Evolutionary conservation across 495 filamentous ascomycete species (phyloP), one percentile per base, ranked within the genome.

Genomic region (Penicillium cinerascens): DNA sequence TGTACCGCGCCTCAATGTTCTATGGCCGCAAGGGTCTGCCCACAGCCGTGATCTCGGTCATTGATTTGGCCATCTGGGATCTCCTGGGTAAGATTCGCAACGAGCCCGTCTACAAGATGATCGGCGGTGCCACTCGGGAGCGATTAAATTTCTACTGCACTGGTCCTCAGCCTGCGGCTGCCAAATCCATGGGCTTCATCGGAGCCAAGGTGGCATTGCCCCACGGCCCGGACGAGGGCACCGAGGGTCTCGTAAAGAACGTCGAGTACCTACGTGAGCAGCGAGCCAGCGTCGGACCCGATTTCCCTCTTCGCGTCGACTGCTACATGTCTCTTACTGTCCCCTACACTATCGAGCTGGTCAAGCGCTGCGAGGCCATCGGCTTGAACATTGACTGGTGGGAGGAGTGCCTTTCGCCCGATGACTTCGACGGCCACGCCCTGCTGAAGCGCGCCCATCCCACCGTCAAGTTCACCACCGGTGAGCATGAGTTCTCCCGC

Each of bases 311-410:
- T 44, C 92, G 91, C 75, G 91, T 96, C 3, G 91, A 96, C 72
- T 96, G 91, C 78, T 96, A 95, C 73, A 96, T 96, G 91, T 89
- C 87, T 48, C 75, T 96, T 55, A 95, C 89, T 58, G 91, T 96
- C 20, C 76, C 87, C 5, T 96, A 96, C 71, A 95, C 88, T 1
- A 95, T 96, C 54, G 85, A 95, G 67, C 78, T 96, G 11, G 91
- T 87, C 35, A 87, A 90, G 69, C 84, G 83, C 22, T 89, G 86
- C 56, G 87, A 86, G 42, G 87, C 85, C 46, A 70, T 85, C 49
- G 83, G 90, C 38, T 80, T 96, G 51, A 80, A 93, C 70, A 92
- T 96, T 65, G 87, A 95, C 74, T 96, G 91, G 91, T 96, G 89
- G 89, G 91, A 96, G 76, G 91, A 96, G 72, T 93, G 89, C 53